Base-by-base conservation (phyloP, 129 eudicot genomes). In the Escallonia herrerae region DNA sequence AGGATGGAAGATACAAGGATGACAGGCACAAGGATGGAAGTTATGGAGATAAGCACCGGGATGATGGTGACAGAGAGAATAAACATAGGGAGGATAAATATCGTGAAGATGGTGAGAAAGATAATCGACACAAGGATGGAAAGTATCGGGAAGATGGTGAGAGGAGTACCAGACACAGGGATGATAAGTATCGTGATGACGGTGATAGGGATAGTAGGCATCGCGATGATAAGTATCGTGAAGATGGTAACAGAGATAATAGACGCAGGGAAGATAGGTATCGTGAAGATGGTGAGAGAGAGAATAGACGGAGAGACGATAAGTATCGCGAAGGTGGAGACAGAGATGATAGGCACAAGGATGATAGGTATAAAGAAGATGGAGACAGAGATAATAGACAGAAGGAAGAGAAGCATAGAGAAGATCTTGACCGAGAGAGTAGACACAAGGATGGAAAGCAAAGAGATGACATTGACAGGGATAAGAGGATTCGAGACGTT, bases 71-170 rank as follows among this genome's bases (percentile, higher is more conserved):
- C 41, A 74, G 55, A 70, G 81, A 70, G 7, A 47, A 64, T 54
- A 68, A 70, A 15, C 75, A 68, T 59, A 68, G 47, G 68, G 90
- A 80, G 62, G 90, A 74, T 47, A 77, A 77, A 59, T 68, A 69
- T 54, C 74, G 82, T 43, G 80, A 81, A 22, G 74, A 62, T 9
- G 76, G 60, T 39, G 84, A 82, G 7, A 77, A 66, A 59, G 93
- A 80, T 61, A 73, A 65, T 39, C 72, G 83, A 60, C 76, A 65
- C 49, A 72, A 73, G 68, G 96, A 89, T 45, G 76, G 44, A 4
- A 89, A 83, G 64, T 78, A 80, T 72, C 83, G 81, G 43, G 84
- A 73, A 46, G 95, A 74, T 62, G 63, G 77, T 71, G 90, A 80
- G 48, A 77, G 76, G 72, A 77, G 78, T 66, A 56, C 42, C 63